Conservation (phyloP, 805 yeast genomes). For the Candida andamanensis region DNA sequence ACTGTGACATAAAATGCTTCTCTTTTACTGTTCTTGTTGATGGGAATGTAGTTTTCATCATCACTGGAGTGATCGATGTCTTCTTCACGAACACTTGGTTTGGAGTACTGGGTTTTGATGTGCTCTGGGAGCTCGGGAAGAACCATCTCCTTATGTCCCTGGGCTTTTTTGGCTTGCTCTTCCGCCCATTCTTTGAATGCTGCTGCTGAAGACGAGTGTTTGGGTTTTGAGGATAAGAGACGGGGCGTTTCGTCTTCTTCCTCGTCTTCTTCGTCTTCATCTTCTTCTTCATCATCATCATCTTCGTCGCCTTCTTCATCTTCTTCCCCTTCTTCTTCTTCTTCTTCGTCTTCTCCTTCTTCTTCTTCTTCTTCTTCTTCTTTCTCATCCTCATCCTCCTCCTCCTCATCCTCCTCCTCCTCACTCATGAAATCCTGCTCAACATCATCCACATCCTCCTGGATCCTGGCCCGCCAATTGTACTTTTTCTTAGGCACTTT, state of each 20-base stretch:
- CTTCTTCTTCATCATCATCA: constrained; percentile 26
- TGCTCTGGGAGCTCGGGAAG: constrained; percentile 45
- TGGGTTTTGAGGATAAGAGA: constrained; percentile 35
- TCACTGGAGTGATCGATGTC: constrained; percentile 69
- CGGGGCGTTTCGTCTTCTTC: constrained; percentile 28
- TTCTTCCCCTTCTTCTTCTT: constrained; percentile 25
- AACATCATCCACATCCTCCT: constrained; percentile 44
- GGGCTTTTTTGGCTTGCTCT: constrained; percentile 56
- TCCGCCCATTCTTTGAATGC: constrained; percentile 90
- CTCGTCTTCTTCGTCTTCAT: constrained; percentile 23
- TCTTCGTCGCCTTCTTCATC: constrained; percentile 25
- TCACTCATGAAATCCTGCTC: constrained; percentile 53
- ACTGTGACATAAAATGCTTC: constrained; percentile 67
- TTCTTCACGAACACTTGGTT: constrained; percentile 57
- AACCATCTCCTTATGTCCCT: constrained; percentile 48
- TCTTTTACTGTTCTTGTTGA: constrained; percentile 49
- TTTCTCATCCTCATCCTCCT: constrained; percentile 18
- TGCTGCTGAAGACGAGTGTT: constrained; percentile 38
- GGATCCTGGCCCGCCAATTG: constrained; percentile 58
- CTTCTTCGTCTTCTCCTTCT: constrained; percentile 18
- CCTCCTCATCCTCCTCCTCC: constrained; percentile 20
- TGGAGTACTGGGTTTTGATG: constrained; percentile 38
- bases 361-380: constrained; percentile 19
- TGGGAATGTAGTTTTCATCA: constrained; percentile 54
- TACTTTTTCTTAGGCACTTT: constrained; percentile 43